Base-by-base conservation (phyloP, 2,329 filamentous ascomycete genomes). In the Trichoderma koningii region DNA sequence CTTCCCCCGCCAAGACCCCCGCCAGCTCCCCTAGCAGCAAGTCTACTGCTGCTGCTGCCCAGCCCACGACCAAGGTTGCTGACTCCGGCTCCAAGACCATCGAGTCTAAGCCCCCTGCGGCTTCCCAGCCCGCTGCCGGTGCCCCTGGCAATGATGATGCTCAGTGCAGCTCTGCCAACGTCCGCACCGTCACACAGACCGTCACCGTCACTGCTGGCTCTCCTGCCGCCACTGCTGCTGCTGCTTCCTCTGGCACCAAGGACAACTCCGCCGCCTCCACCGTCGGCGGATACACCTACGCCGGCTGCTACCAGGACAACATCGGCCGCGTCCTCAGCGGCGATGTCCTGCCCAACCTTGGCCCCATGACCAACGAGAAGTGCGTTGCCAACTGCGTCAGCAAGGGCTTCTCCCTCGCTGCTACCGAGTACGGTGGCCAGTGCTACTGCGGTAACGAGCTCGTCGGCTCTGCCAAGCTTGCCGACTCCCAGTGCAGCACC, bases 351-450 rank as follows among this genome's bases (percentile, higher is more conserved):
- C 76, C 79, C 26, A 73, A 80, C 63, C 69, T 82, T 41, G 79
- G 79, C n/a, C 59, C 70, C 55, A 76, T 82, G 71, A 79, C 74
- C 68, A 79, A 76, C 71, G 78, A 76, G 55, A 79, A 77, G 23
- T 86, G 84, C 70, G 76, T 83, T 55, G 71, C 75, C 5, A 80
- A 82, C 71, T 87, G 85, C 72, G 73, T 78, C 7, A 68, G 64
- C 7, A 72, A 74, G 14, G 77, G 78, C 17, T 82, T 76, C 70
- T 69, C 69, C 7, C 76, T 82, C 50, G 82, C 83, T 7, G 84
- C 83, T 7, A 75, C 83, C 1, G 82, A 86, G 71, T 83, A 81
- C 68, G 76, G 74, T 23, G 74, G 75, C n/a, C 79, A 86, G 71
- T 87, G 84, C 74, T 86, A 80, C 75, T 87, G 83, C 69, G 81